phyloP scores from a whole-genome alignment of 768 basidiomycete species.

The Mycena latifolia region DNA sequence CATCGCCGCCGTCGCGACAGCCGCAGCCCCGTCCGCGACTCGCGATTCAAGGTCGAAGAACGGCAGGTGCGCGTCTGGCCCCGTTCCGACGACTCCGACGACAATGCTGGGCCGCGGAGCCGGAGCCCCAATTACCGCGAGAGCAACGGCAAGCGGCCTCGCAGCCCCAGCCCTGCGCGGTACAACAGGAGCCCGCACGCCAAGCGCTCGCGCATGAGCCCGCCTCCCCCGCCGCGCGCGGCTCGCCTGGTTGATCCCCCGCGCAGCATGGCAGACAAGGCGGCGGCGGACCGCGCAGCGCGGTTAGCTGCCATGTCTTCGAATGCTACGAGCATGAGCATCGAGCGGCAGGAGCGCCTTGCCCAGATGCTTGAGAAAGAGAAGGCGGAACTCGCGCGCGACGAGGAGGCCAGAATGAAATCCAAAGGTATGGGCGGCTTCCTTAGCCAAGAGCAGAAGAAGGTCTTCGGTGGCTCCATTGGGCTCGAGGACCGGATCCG shows the following conservation, averaged over 20 bases:
- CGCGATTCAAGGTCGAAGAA: slow-evolving; percentile 38
- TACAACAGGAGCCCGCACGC: slow-evolving; percentile 42
- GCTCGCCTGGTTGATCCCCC: slow-evolving; percentile 38
- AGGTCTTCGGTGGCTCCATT: slow-evolving; percentile 82
- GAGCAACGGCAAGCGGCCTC: slow-evolving; percentile 52
- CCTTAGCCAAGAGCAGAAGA: slow-evolving; percentile 86
- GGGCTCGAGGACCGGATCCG: slow-evolving; percentile 84
- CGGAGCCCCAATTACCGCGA: slow-evolving; percentile 37
- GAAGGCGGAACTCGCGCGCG: slow-evolving; percentile 80
- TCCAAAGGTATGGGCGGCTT: slow-evolving; percentile 86
- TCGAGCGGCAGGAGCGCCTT: slow-evolving; percentile 80
- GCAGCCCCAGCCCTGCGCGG: slow-evolving; percentile 50
- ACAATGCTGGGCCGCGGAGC: slow-evolving; percentile 36
- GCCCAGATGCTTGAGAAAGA: slow-evolving; percentile 79
- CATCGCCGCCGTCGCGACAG: slow-evolving; percentile 45
- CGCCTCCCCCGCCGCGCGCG: slow-evolving; percentile 49
- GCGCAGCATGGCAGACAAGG: slow-evolving; percentile 37
- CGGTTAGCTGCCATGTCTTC: slow-evolving; percentile 92
- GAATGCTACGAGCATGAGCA: slow-evolving; percentile 75
- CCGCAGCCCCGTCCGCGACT: slow-evolving; percentile 45
- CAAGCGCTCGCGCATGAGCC: slow-evolving; percentile 67
- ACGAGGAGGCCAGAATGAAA: slow-evolving; percentile 74
- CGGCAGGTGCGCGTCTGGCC: slow-evolving; percentile 57
- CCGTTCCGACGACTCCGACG: slow-evolving; percentile 66
- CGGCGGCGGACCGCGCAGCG: slow-evolving; percentile 74